Percentiles rank a stretch among this genome's conserved stretches.
phyloP scores from a whole-genome alignment of 495 filamentous ascomycete species.

The Xylaria curta region DNA sequence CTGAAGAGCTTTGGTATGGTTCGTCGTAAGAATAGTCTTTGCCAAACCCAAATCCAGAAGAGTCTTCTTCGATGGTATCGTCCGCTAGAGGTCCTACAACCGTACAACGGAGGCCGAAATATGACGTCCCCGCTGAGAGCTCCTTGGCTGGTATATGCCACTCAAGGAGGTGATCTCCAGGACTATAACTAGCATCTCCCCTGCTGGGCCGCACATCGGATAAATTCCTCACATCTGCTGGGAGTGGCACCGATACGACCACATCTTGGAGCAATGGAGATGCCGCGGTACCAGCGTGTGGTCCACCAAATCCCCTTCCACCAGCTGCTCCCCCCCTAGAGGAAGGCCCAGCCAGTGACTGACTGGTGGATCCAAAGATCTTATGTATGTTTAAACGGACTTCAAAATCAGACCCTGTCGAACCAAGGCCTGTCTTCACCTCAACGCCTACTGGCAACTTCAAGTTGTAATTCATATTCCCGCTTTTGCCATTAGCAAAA shows the following conservation, averaged over 20 bases:
- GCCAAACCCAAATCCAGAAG: constrained; percentile 56
- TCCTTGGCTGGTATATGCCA: constrained; percentile 82
- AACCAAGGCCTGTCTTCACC: constrained; percentile 78
- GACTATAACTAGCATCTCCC: constrained; percentile 82
- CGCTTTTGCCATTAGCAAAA: constrained; percentile 51
- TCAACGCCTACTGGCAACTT: constrained; percentile 83
- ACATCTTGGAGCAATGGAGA: constrained; percentile 80
- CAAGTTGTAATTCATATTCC: constrained; percentile 56
- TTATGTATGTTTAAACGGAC: constrained; percentile 76
- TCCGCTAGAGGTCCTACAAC: constrained; percentile 71
- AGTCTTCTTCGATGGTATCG: constrained; percentile 64
- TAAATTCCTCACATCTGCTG: constrained; percentile 82
- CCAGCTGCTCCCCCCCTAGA: constrained; percentile 62
- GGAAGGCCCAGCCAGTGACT: constrained; percentile 43
- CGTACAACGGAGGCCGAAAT: constrained; percentile 73
- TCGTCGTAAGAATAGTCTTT: constrained; percentile 69
- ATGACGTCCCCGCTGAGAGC: constrained; percentile 68
- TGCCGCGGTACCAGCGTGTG: constrained; percentile 51
- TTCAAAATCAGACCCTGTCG: constrained; percentile 82
- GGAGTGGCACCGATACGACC: constrained; percentile 80
- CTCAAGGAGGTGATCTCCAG: constrained; percentile 73
- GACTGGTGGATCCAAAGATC: constrained; percentile 58
- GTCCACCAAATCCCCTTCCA: constrained; percentile 53
- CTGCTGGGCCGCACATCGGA: constrained; percentile 80
- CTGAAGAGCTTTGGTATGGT: constrained; percentile 53